Evolutionary conservation across 140 eudicot genomes (phyloP), one percentile per base, ranked within the genome.

Genomic region (Senecio squalidus): DNA sequence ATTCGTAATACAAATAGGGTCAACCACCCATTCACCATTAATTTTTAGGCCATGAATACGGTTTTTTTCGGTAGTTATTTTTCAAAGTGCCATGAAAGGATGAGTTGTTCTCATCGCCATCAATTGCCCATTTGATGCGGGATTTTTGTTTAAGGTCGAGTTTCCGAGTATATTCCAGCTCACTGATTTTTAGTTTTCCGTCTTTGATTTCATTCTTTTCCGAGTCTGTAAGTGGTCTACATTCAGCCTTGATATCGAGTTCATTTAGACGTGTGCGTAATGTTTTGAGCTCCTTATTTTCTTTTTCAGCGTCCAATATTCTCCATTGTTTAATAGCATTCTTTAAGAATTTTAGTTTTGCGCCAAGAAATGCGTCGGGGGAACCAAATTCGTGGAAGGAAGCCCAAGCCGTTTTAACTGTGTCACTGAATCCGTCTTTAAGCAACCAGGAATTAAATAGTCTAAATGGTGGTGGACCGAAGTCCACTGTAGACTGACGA

Each of bases 381-480:
- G n/a, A 2, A 0, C 29, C 54, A 1, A 1, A 50, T 0, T 7
- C 57, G 5, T 11, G 29, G 10, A 50, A 50, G 2, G 16, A 21
- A 49, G 30, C n/a, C 24, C 24, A 45, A 1, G 25, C 52, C 22
- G 0, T 0, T 1, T 45, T 16, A 15, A 45, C 1, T 2, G 18
- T n/a, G 5, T 16, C 25, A 5, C 0, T 2, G 24, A 45, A 45
- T 15, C 25, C 52, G 1, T 45, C 52, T 5, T 25, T 5, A 0
- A 45, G 9, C 0, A n/a, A n/a, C n/a, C n/a, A n/a, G n/a, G n/a
- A n/a, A n/a, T n/a, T n/a, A n/a, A n/a, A n/a, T n/a, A n/a, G n/a
- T n/a, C n/a, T n/a, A n/a, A n/a, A n/a, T 2, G 30, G 55, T 2
- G 53, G 64, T 55, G 78, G 81, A 56, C 6, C 77, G 71, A 78